Evolutionary conservation across 106 monocot genomes (phyloP).

Genomic region (Dendrobium chrysotoxum): DNA sequence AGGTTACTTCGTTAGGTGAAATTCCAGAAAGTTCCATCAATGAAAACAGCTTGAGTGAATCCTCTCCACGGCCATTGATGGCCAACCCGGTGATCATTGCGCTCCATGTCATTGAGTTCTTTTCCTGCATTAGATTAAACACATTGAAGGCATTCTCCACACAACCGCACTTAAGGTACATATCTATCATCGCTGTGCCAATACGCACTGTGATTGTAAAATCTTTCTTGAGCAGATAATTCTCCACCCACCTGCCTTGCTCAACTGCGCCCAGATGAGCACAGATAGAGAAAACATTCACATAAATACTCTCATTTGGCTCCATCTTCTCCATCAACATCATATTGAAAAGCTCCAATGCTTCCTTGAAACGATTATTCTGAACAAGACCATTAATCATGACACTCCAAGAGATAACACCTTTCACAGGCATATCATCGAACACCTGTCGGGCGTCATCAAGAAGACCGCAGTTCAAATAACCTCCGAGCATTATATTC

Average conservation of each 20-base stretch:
- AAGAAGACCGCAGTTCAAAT: slow-evolving; percentile 22
- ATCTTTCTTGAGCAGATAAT: neutral
- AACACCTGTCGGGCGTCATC: slow-evolving; percentile 25
- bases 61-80: slow-evolving; percentile 21
- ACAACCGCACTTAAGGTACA: slow-evolving; percentile 27
- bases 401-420: slow-evolving; percentile 31
- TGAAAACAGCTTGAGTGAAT: slow-evolving; percentile 23
- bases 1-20: slow-evolving; percentile 24
- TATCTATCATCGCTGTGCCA: slow-evolving; percentile 22
- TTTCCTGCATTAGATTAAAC: slow-evolving; percentile 13
- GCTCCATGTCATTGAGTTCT: slow-evolving; percentile 21
- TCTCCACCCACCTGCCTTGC: slow-evolving; percentile 22
- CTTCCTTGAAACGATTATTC: slow-evolving; percentile 15
- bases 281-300: slow-evolving; percentile 20
- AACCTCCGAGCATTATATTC: slow-evolving; percentile 28
- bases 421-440: slow-evolving; percentile 15
- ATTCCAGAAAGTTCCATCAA: slow-evolving; percentile 6
- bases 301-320: slow-evolving; percentile 27
- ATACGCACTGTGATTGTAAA: slow-evolving; percentile 3
- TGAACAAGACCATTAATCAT: slow-evolving; percentile 35
- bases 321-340: slow-evolving; percentile 25
- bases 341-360: slow-evolving; percentile 20
- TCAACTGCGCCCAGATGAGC: slow-evolving; percentile 26
- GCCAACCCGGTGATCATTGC: slow-evolving; percentile 23
- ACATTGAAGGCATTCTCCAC: slow-evolving; percentile 17